Percentiles rank a stretch among this genome's conserved stretches.
Evolutionary conservation across 257 asterid genomes (phyloP).

Genomic region (Petunia axillaris): DNA sequence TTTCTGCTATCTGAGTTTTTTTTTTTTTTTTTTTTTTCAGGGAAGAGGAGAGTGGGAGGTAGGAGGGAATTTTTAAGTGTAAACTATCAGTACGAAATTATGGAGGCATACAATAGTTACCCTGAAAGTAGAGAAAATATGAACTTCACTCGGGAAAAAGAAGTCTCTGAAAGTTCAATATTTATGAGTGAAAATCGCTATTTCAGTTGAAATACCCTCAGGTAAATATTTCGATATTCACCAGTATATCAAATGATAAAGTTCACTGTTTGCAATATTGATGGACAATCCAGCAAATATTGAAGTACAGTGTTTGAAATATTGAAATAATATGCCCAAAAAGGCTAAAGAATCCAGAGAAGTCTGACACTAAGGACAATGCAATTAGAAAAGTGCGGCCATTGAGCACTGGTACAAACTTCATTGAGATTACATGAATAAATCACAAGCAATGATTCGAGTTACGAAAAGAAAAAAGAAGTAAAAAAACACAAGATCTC

Average conservation of each 20-base stretch:
- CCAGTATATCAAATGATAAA: too few species aligned
- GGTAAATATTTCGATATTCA: too few species aligned
- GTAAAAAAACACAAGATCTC: slow-evolving; percentile 15
- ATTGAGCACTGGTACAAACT: slow-evolving; percentile 20
- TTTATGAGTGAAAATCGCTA: too few species aligned
- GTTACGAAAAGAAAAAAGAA: slow-evolving; percentile 1
- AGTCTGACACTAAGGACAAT: not conserved
- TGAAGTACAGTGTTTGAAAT: not conserved
- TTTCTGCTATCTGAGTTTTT: not conserved
- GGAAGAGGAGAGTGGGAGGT: not conserved
- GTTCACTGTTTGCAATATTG: too few species aligned
- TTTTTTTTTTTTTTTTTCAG: not conserved
- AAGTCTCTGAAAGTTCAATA: too few species aligned
- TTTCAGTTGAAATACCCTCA: too few species aligned
- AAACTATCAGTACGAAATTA: not conserved
- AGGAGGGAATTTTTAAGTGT: not conserved
- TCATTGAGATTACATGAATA: slow-evolving; percentile 19
- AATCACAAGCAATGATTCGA: slow-evolving; percentile 28
- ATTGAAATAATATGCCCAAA: not conserved
- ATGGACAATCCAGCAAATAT: not conserved
- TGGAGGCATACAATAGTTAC: not conserved
- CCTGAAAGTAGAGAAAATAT: not conserved
- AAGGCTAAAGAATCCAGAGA: not conserved
- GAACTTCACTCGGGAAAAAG: too few species aligned
- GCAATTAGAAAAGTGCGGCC: not conserved